Evolutionary conservation across 768 basidiomycete genomes (phyloP), one percentile per base, ranked within the genome.

Genomic region (Phlebiopsis flavidoalba): DNA sequence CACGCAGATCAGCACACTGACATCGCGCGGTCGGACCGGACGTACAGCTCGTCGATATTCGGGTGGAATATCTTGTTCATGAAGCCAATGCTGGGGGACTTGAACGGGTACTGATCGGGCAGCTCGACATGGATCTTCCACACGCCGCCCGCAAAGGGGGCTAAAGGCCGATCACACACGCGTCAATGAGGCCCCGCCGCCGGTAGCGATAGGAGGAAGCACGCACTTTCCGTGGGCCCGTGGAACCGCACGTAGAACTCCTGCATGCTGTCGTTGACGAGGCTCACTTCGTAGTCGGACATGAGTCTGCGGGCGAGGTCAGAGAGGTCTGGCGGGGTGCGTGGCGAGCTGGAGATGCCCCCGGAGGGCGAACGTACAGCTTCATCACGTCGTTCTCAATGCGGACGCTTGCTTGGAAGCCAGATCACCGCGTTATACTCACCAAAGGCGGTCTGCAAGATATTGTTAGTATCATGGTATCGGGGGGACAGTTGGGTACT

Each of bases 51-150:
- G 76, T 99, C 97, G 70, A 99, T 99, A 71, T 99, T 99, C 19
- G 97, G 97, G 69, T 98, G 97, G 72, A 97, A 98, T 73, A 99
- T 98, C 89, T 98, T 98, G 84, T 99, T 99, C 93, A 97, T 95
- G 76, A 99, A 99, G 1, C 97, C 97, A 66, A 99, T 99, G 71
- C 93, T 95, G 5, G 97, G 97, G 31, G 93, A 96, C 76, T 98
- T 98, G 85, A 89, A 99, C 1, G 97, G 97, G 71, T 98, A 99
- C 74, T 97, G 94, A 65, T 98, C 94, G 22, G 96, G 97, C 21
- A 99, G 82, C 72, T 99, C 97, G 60, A 99, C 97, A 70, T 99
- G 97, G 62, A 99, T 95, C 83, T 96, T 97, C 97, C 97, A 99
- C 58, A 95, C 90, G 40, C 97, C 97, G 45, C 92, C 91, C n/a